phyloP scores from a whole-genome alignment of 2,329 filamentous ascomycete genomes.

The Colletotrichum melonis region DNA sequence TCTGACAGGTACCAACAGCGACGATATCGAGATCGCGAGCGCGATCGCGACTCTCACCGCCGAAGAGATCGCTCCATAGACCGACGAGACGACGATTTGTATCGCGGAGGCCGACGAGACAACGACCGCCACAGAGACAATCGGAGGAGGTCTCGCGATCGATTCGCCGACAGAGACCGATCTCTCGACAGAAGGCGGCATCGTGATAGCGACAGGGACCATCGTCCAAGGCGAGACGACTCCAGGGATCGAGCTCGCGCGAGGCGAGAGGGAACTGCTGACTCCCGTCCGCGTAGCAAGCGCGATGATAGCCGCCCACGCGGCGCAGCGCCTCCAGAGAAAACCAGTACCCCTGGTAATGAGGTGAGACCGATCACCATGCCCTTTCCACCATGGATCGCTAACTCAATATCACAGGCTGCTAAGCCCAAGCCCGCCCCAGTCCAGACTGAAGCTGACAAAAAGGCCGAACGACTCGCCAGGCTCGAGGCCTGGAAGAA shows the following conservation, averaged over 20 bases:
- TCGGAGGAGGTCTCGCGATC: constrained; percentile 72
- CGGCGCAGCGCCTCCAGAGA: constrained; percentile 62
- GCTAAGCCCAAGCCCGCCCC: constrained; percentile 63
- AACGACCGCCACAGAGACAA: constrained; percentile 59
- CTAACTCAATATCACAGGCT: constrained; percentile 54
- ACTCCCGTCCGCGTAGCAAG: constrained; percentile 74
- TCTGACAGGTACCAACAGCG: constrained; percentile 62
- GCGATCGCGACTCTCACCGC: constrained; percentile 68
- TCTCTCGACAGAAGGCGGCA: constrained; percentile 63
- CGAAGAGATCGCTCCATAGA: constrained; percentile 78
- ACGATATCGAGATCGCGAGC: constrained; percentile 66
- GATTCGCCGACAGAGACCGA: constrained; percentile 68
- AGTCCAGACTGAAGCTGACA: constrained; percentile 75
- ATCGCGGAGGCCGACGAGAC: constrained; percentile 71
- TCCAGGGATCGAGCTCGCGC: constrained; percentile 74
- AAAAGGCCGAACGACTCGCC: constrained; percentile 82
- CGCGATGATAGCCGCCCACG: constrained; percentile 70
- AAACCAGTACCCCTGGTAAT: constrained; percentile 59
- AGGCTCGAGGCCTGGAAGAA: constrained; percentile 94
- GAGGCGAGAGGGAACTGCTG: constrained; percentile 77
- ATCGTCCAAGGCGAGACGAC: constrained; percentile 78
- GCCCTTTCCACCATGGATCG: background rate
- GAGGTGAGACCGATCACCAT: constrained; percentile 62
- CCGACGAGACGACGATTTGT: constrained; percentile 73
- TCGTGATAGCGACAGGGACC: constrained; percentile 72